Evolutionary conservation across 2,329 filamentous ascomycete species (phyloP), one percentile per base, ranked within the genome.

Genomic region (Monilinia aucupariae): DNA sequence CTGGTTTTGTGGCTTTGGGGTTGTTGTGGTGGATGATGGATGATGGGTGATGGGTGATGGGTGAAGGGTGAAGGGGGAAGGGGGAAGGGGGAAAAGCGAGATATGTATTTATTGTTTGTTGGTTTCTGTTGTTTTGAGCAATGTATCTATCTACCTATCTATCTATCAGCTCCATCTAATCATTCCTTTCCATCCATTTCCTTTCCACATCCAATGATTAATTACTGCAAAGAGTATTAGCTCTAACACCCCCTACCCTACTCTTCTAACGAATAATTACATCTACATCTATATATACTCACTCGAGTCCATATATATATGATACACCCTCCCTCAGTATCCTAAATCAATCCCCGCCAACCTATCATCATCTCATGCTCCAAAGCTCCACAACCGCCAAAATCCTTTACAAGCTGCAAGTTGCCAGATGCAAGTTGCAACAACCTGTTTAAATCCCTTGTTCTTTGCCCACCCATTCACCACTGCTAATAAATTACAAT

Each of bases 381-480:
- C 82, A 78, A 70, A n/a, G n/a, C n/a, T 85, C 83, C 20, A 79
- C 74, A 70, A 82, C 85, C 32, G 74, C 80, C 56, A 84, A 71
- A 22, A 85, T 68, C 1, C 81, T 78, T 58, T 77, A 77, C 61
- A 84, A 68, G n/a, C n/a, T n/a, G n/a, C n/a, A n/a, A n/a, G n/a
- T n/a, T n/a, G n/a, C n/a, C n/a, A n/a, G n/a, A n/a, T n/a, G n/a
- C n/a, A n/a, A n/a, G n/a, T n/a, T n/a, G n/a, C n/a, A n/a, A n/a
- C n/a, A 2, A 81, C 79, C 58, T 81, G 75, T 65, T 78, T 79
- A 1, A 82, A n/a, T n/a, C n/a, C n/a, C 84, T 12, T 85, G 84
- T 48, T 78, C 55, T 65, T 60, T 78, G 6, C 84, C 84, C 27
- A 30, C 27, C 27, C 27, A 30, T 6, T 30, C 27, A 30, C 27